These are phyloP conservation scores for Clavaria fumosa DNA, from an alignment of 768 basidiomycete genomes.

Conservation along the genomic window DNA sequence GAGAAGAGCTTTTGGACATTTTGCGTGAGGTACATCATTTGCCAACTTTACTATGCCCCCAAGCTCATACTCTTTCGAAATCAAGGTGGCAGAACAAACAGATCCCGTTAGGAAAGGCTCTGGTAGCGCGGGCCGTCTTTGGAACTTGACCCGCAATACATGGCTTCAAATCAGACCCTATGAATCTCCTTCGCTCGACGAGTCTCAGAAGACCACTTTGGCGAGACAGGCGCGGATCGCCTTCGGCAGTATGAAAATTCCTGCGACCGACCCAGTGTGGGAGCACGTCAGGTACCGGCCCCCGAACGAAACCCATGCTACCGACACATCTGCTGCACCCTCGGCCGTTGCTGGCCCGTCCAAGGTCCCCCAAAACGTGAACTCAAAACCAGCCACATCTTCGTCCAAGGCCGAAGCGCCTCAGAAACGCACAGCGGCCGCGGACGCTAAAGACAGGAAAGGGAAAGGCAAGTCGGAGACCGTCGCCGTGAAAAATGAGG, in stretches of 20 bases:
- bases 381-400: too few relatives aligned
- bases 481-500: conserved; percentile 34
- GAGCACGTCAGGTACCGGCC: conserved; percentile 26
- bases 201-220: conserved; percentile 32
- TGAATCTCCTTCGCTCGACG: conserved; percentile 38
- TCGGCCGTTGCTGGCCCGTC: conserved; percentile 29
- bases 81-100: conserved; percentile 37
- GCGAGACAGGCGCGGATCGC: conserved; percentile 35
- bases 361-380: conserved; percentile 30
- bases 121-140: conserved; percentile 24
- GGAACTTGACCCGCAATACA: conserved; percentile 36
- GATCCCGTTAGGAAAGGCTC: conserved; percentile 20
- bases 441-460: not conserved
- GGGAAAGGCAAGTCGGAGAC: conserved; percentile 21
- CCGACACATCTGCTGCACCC: conserved; percentile 8
- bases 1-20: conserved; percentile 30
- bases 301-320: conserved; percentile 2
- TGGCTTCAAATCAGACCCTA: conserved; percentile 63
- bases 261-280: conserved; percentile 51
- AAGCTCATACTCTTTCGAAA: not conserved
- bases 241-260: conserved; percentile 36
- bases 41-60: not conserved
- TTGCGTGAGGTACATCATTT: conserved; percentile 33
- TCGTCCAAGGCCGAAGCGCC: too few relatives aligned
- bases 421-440: conserved; percentile 17